Percentiles rank a stretch among this genome's conserved stretches.
phyloP scores from a whole-genome alignment of 2,329 filamentous ascomycete genomes.

The Elsinoe batatas region DNA sequence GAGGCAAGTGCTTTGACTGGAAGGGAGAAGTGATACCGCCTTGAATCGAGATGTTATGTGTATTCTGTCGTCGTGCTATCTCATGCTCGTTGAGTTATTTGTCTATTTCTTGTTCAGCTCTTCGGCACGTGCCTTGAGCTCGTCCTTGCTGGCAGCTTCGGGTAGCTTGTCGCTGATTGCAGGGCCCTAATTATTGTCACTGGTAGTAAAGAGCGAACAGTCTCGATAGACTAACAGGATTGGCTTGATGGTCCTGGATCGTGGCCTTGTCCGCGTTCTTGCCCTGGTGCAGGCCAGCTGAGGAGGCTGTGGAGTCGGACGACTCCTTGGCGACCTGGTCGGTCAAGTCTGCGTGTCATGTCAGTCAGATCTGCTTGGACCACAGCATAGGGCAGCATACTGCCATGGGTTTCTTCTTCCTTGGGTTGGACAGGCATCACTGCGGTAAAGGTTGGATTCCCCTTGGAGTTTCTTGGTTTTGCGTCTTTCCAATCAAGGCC shows the following conservation, averaged over 20 bases:
- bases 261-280: slow-evolving; percentile 28
- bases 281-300: slow-evolving; percentile 27
- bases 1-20: slow-evolving; percentile 62
- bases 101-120: slow-evolving; percentile 38
- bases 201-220: not conserved
- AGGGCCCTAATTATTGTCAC: slow-evolving; percentile 29
- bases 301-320: slow-evolving; percentile 31
- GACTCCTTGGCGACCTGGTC: slow-evolving; percentile 38
- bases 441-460: slow-evolving; percentile 1
- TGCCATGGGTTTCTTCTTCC: slow-evolving; percentile 31
- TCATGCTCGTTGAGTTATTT: not conserved
- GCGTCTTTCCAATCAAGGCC: not conserved
- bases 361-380: not conserved
- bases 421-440: slow-evolving; percentile 35
- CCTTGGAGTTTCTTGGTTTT: not conserved
- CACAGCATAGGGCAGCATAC: slow-evolving; percentile 23
- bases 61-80: slow-evolving; percentile 12
- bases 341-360: slow-evolving; percentile 29
- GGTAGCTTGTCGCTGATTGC: slow-evolving; percentile 37
- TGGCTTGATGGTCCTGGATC: slow-evolving; percentile 33
- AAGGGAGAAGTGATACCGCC: slow-evolving; percentile 53
- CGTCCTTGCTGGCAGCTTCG: slow-evolving; percentile 39
- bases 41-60: slow-evolving; percentile 24
- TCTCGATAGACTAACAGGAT: slow-evolving; percentile 25
- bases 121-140: slow-evolving; percentile 40